Evolutionary conservation across 2,329 filamentous ascomycete species (phyloP).

Genomic region (Onygenales sp.): DNA sequence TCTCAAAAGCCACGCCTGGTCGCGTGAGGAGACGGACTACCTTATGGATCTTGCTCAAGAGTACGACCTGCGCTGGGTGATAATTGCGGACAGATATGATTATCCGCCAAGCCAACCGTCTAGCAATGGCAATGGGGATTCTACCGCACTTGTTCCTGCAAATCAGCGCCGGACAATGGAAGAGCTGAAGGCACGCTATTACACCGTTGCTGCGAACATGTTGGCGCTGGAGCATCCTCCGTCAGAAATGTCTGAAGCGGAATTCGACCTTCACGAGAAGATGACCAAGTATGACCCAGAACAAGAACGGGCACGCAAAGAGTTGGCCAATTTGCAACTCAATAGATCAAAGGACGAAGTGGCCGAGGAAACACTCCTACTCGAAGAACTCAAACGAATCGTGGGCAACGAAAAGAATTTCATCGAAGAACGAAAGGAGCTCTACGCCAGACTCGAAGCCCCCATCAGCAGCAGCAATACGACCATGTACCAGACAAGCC

Average conservation of each 20-base stretch:
- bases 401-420: constrained; percentile 76
- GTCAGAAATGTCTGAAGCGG: constrained; percentile 76
- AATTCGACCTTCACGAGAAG: constrained; percentile 73
- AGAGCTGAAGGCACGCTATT: constrained; percentile 85
- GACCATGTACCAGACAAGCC: constrained; percentile 67
- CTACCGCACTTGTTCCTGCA: constrained; percentile 45
- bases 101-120: constrained; percentile 34
- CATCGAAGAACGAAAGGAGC: constrained; percentile 76
- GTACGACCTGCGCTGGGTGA: constrained; percentile 79
- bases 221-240: constrained; percentile 71
- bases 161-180: constrained; percentile 62
- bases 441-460: constrained; percentile 79
- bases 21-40: constrained; percentile 89
- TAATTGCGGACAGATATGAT: constrained; percentile 90
- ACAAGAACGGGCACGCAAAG: constrained; percentile 71
- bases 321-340: constrained; percentile 71
- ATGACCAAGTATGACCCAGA: constrained; percentile 79
- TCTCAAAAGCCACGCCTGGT: constrained; percentile 70
- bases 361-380: constrained; percentile 78
- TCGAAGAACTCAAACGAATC: constrained; percentile 87
- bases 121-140: constrained; percentile 15
- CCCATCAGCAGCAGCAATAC: constrained; percentile 63
- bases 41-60: constrained; percentile 64
- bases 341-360: constrained; percentile 77
- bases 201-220: constrained; percentile 72